Evolutionary conservation across 139 green algal genomes (phyloP).

Genomic region (Chlamydomonas incerta): DNA sequence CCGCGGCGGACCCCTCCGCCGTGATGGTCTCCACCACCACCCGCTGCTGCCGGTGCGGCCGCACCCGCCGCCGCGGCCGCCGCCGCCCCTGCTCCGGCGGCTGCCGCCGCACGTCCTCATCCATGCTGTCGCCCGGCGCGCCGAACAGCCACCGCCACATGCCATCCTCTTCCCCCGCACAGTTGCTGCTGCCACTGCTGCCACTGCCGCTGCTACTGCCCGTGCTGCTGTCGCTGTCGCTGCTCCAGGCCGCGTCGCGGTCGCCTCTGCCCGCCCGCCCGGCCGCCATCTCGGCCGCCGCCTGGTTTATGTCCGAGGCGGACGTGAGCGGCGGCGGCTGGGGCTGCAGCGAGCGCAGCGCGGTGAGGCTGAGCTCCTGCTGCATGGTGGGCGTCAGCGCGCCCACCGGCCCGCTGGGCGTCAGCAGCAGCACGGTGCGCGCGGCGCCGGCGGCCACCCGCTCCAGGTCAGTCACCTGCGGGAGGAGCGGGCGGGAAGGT

Average conservation of each 20-base stretch:
- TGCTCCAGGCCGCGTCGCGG: no score
- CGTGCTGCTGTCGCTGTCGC: no score
- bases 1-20: not conserved
- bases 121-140: no score
- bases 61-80: no score
- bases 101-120: no score
- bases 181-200: no score
- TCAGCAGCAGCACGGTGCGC: conserved; percentile 22
- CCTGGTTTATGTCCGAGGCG: not conserved
- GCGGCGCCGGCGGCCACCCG: conserved; percentile 9
- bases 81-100: no score
- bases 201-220: no score
- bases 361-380: conserved; percentile 20
- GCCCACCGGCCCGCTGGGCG: not conserved
- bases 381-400: not conserved
- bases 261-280: no score
- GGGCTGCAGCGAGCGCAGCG: conserved; percentile 1
- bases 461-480: conserved; percentile 27
- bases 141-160: no score
- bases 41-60: not conserved
- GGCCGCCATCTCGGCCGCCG: not conserved
- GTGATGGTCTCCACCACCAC: conserved; percentile 23
- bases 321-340: not conserved
- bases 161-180: no score
- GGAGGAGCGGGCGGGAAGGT: no score